Evolutionary conservation across 495 filamentous ascomycete species (phyloP).

Genomic region (Aspergillus sclerotiicarbonarius): DNA sequence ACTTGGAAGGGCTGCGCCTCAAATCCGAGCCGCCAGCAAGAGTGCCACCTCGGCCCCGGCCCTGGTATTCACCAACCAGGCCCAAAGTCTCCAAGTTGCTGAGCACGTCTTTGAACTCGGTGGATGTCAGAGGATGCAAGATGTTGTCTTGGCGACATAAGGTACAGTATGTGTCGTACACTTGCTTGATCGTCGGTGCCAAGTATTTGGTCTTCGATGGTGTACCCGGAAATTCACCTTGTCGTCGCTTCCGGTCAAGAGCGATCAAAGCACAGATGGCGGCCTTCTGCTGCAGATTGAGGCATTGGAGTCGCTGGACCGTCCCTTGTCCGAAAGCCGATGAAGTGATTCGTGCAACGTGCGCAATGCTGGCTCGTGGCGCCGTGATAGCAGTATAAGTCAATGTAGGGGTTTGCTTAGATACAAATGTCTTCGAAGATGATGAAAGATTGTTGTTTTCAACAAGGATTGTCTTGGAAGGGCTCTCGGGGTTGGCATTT

Average conservation of each 20-base stretch:
- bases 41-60: constrained; percentile 65
- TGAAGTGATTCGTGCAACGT: constrained; percentile 86
- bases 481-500: constrained; percentile 35
- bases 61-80: constrained; percentile 70
- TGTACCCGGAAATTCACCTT: constrained; percentile 44
- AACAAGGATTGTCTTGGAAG: constrained; percentile 56
- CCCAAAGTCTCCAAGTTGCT: constrained; percentile 82
- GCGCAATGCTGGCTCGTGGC: constrained; percentile 82
- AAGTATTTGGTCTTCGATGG: constrained; percentile 53
- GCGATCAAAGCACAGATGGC: constrained; percentile 84
- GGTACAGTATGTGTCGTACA: constrained; percentile 75
- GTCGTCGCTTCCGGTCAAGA: constrained; percentile 61
- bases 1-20: constrained; percentile 58
- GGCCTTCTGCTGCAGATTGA: constrained; percentile 96
- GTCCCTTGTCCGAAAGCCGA: constrained; percentile 83
- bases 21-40: constrained; percentile 45
- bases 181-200: constrained; percentile 71
- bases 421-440: constrained; percentile 44
- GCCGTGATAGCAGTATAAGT: constrained; percentile 68
- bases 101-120: constrained; percentile 94
- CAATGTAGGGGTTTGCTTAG: constrained; percentile 44
- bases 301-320: constrained; percentile 71
- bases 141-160: constrained; percentile 81
- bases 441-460: constrained; percentile 72
- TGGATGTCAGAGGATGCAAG: constrained; percentile 79